These are phyloP conservation scores for Lycium barbarum DNA, from an alignment of 257 asterid genomes.

Conservation along the genomic window DNA sequence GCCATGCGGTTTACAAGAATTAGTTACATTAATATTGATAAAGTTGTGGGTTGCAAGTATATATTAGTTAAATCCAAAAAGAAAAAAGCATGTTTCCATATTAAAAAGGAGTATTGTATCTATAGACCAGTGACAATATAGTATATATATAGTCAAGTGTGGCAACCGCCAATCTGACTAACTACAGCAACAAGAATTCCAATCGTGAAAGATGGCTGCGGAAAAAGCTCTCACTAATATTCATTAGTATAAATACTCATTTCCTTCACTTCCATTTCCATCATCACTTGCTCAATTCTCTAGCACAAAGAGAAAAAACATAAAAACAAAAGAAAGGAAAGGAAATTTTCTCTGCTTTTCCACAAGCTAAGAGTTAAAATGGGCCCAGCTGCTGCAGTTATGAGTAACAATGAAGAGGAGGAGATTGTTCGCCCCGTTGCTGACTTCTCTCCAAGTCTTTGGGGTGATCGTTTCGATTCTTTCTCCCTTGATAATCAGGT, in stretches of 20 bases:
- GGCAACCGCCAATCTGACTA: not conserved
- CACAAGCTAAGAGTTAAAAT: not conserved
- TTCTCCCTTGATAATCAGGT: slow-evolving; percentile 21
- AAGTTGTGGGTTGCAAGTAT: not conserved
- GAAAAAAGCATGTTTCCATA: not conserved
- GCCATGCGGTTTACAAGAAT: too few relatives aligned
- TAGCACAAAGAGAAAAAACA: not conserved
- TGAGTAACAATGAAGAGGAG: not conserved
- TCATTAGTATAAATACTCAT: not conserved
- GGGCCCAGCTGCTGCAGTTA: not conserved
- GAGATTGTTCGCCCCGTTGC: slow-evolving; percentile 40
- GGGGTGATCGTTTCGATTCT: slow-evolving; percentile 41
- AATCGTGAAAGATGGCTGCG: not conserved
- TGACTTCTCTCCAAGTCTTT: slow-evolving; percentile 44
- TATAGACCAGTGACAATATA: not conserved
- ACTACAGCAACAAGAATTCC: not conserved
- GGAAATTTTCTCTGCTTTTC: not conserved
- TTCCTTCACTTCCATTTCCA: not conserved
- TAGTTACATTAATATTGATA: too few relatives aligned
- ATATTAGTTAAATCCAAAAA: not conserved
- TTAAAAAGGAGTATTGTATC: not conserved
- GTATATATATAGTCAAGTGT: not conserved
- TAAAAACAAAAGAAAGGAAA: not conserved
- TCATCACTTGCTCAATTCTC: not conserved
- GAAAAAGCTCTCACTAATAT: not conserved